Evolutionary conservation across 164 flowering plant genomes (phyloP).

Genomic region (Amborella trichopoda): DNA sequence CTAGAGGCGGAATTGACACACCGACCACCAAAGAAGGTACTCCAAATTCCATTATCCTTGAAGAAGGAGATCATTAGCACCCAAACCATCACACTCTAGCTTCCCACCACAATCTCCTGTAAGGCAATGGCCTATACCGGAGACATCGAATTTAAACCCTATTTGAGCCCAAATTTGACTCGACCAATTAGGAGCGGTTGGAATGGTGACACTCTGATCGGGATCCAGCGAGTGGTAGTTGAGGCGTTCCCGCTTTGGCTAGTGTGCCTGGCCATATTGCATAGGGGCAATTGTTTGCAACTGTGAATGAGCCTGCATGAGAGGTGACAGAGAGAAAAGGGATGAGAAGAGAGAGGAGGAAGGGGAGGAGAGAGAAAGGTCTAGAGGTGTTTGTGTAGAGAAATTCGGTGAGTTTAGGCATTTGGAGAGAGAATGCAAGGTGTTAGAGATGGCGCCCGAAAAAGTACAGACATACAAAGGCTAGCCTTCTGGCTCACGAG

Average conservation of each 20-base stretch:
- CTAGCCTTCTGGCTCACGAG: no score
- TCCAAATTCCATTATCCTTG: no score
- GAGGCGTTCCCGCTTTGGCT: constrained; percentile 51
- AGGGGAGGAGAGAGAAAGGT: no score
- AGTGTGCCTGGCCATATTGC: constrained; percentile 86
- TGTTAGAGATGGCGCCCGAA: no score
- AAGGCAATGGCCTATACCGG: neutral
- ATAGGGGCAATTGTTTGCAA: constrained; percentile 54
- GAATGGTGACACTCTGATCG: constrained; percentile 27
- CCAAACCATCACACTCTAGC: neutral
- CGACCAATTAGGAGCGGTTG: constrained; percentile 52
- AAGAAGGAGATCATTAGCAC: no score
- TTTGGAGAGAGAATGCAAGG: no score
- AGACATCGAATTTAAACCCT: neutral
- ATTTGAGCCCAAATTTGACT: constrained; percentile 1
- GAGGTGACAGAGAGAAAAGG: neutral
- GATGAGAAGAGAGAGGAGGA: neutral
- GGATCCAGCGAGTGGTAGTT: constrained; percentile 49
- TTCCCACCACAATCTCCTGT: constrained; percentile 3
- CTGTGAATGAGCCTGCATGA: constrained; percentile 23
- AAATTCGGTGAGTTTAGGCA: no score
- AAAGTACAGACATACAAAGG: no score
- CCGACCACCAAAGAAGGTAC: no score
- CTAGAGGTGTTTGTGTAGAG: no score
- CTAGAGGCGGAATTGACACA: no score